Percentiles rank a stretch among this genome's conserved stretches.
Conservation (phyloP, 148 eudicot species). For the Silene uniflora region DNA sequence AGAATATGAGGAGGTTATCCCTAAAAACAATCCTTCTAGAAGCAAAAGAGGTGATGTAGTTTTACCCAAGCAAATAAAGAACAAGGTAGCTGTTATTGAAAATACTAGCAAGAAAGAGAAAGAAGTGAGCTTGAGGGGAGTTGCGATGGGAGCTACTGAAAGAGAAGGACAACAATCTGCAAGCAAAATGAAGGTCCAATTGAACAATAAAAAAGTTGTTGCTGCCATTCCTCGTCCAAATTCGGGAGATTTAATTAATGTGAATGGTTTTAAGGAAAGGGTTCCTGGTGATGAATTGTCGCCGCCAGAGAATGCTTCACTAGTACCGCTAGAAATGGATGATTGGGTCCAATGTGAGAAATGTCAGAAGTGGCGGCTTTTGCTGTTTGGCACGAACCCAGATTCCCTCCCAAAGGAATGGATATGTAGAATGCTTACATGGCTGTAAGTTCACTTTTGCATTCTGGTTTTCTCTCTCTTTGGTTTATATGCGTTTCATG, state of each 20-base stretch:
- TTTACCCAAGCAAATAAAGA: slow-evolving; percentile 17
- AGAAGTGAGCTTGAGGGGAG: slow-evolving; percentile 20
- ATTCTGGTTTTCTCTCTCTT: neutral
- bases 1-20: slow-evolving; percentile 11
- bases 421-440: slow-evolving; percentile 74
- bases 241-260: slow-evolving; percentile 16
- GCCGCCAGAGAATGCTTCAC: slow-evolving; percentile 14
- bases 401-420: slow-evolving; percentile 65
- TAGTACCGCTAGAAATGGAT: slow-evolving; percentile 35
- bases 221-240: no score
- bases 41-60: slow-evolving; percentile 20
- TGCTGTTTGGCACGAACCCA: slow-evolving; percentile 58
- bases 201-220: slow-evolving; percentile 18
- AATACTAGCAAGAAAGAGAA: slow-evolving; percentile 24
- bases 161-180: slow-evolving; percentile 24
- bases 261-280: slow-evolving; percentile 14
- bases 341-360: slow-evolving; percentile 79
- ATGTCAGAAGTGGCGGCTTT: slow-evolving; percentile 85
- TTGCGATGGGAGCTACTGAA: slow-evolving; percentile 20
- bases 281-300: slow-evolving; percentile 16
- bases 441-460: slow-evolving; percentile 75
- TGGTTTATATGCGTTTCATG: no score
- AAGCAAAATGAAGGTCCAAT: slow-evolving; percentile 28
- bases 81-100: slow-evolving; percentile 11
- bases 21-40: slow-evolving; percentile 13